Conservation (phyloP, 2,329 filamentous ascomycete genomes). For the Ascosphaera acerosa region DNA sequence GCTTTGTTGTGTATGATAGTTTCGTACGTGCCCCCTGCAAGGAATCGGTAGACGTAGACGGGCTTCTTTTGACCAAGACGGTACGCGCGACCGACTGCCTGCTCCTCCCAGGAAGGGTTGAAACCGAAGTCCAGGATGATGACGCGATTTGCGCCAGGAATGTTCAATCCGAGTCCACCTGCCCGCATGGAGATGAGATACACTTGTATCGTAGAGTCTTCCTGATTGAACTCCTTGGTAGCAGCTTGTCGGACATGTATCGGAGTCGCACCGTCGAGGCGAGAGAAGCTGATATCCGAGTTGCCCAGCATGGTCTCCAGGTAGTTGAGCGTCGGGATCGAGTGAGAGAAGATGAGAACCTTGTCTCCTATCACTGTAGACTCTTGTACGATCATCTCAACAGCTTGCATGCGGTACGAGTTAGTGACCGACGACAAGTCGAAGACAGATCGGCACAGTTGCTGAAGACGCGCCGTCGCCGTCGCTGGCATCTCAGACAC, state of each 20-base stretch:
- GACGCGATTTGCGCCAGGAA: slow-evolving; percentile 60
- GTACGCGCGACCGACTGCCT: slow-evolving; percentile 68
- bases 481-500: slow-evolving; percentile 12
- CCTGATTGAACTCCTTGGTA: slow-evolving; percentile 43
- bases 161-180: slow-evolving; percentile 62
- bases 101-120: slow-evolving; percentile 60
- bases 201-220: slow-evolving; percentile 24
- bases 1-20: slow-evolving; percentile 44
- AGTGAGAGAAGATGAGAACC: slow-evolving; percentile 57
- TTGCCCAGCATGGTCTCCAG: slow-evolving; percentile 32
- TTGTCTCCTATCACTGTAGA: slow-evolving; percentile 40
- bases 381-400: slow-evolving; percentile 44
- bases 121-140: slow-evolving; percentile 66
- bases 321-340: slow-evolving; percentile 42
- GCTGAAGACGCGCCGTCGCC: slow-evolving; percentile 10
- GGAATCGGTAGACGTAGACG: slow-evolving; percentile 65
- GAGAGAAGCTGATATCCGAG: slow-evolving; percentile 12
- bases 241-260: slow-evolving; percentile 33
- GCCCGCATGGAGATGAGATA: slow-evolving; percentile 66
- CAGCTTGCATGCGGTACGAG: slow-evolving; percentile 42
- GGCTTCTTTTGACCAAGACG: slow-evolving; percentile 58
- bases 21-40: slow-evolving; percentile 58
- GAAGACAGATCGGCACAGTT: slow-evolving; percentile 10
- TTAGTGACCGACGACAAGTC: slow-evolving; percentile 20
- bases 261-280: slow-evolving; percentile 42